Evolutionary conservation across 495 filamentous ascomycete species (phyloP).

Genomic region (Podospora pseudocomata): DNA sequence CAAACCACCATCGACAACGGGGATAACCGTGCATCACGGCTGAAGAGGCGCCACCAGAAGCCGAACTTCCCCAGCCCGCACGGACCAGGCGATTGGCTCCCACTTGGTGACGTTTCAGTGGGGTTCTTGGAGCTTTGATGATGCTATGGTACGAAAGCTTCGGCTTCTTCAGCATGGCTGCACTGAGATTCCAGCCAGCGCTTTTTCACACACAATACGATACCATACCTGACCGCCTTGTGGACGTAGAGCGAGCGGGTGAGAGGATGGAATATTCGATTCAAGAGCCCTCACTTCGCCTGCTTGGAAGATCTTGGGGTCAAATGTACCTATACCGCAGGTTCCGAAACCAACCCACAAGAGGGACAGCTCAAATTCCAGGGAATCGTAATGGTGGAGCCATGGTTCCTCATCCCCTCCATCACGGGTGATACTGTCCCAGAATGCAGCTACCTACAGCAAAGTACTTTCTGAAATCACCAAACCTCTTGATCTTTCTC

Average conservation of each 20-base stretch:
- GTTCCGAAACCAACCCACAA: not conserved
- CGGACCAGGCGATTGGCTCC: conserved; percentile 1
- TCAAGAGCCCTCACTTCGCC: no score
- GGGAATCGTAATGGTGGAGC: not conserved
- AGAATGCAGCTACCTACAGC: no score
- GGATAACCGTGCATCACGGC: not conserved
- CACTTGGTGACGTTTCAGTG: not conserved
- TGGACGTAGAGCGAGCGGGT: not conserved
- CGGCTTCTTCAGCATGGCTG: not conserved
- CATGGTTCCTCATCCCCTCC: not conserved
- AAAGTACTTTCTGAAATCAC: no score
- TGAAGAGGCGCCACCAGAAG: not conserved
- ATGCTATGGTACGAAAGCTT: conserved; percentile 4
- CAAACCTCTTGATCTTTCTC: no score
- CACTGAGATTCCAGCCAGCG: not conserved
- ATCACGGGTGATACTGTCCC: not conserved
- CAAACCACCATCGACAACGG: not conserved
- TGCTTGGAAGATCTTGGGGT: no score
- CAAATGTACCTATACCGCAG: no score
- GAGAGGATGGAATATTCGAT: not conserved
- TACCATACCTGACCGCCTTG: not conserved
- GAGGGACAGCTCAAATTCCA: not conserved
- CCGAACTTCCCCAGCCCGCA: not conserved
- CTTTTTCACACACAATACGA: not conserved
- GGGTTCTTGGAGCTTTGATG: not conserved